These are phyloP conservation scores for Adansonia gregorii DNA, from an alignment of 441 rosid species.

Conservation along the genomic window DNA sequence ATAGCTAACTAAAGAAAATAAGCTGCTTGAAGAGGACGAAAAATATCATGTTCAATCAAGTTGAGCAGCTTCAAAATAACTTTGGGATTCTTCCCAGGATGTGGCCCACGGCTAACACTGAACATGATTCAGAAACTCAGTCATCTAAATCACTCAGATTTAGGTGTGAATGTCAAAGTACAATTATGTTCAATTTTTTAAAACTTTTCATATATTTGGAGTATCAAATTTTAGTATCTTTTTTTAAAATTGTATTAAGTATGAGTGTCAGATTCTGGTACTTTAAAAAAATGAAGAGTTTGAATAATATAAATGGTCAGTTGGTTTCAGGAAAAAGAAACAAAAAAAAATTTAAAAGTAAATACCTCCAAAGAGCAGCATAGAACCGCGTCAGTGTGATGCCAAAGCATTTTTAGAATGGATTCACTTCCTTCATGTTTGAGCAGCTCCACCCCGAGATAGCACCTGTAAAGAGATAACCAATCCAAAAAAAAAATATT, in stretches of 20 bases:
- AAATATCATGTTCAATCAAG: neutral
- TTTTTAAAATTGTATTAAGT: too few species aligned
- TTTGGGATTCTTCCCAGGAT: neutral
- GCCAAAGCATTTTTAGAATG: conserved; percentile 65
- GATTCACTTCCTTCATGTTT: conserved; percentile 54
- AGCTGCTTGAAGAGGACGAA: neutral
- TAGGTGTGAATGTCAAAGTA: too few species aligned
- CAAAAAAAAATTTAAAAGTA: neutral
- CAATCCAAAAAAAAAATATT: neutral
- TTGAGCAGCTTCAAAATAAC: neutral
- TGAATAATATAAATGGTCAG: neutral
- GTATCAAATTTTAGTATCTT: too few species aligned
- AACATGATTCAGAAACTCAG: neutral
- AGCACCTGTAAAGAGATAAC: conserved; percentile 44
- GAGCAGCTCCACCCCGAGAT: conserved; percentile 58
- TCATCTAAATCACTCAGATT: too few species aligned
- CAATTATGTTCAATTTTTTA: too few species aligned
- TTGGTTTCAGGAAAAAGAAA: neutral
- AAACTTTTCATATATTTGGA: too few species aligned
- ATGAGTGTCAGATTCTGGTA: too few species aligned
- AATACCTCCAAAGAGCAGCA: conserved; percentile 67
- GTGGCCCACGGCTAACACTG: neutral
- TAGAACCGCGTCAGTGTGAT: conserved; percentile 61
- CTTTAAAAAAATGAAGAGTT: too few species aligned
- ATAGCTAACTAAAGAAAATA: neutral